These are phyloP conservation scores for Sinapis alba DNA, from an alignment of 441 rosid species.

Conservation along the genomic window DNA sequence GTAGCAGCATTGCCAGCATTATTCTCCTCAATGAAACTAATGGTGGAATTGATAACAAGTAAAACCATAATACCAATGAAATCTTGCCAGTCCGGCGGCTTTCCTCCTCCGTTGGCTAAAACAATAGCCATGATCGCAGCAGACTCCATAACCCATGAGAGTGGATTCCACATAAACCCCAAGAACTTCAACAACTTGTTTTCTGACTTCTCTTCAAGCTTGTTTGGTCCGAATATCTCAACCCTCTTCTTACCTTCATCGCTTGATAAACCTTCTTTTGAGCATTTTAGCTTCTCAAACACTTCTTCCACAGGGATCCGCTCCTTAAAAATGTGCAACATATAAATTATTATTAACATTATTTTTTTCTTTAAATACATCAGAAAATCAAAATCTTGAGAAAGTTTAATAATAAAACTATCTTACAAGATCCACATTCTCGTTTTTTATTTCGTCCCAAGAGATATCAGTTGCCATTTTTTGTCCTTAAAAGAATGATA, in stretches of 20 bases:
- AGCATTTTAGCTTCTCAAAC: constrained; percentile 74
- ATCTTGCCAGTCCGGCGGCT: constrained; percentile 91
- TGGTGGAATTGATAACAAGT: constrained; percentile 87
- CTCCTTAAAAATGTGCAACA: constrained; percentile 52
- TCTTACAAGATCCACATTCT: constrained; percentile 80
- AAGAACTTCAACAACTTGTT: constrained; percentile 78
- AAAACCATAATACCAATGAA: constrained; percentile 73
- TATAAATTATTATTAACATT: neutral
- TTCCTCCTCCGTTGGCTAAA: constrained; percentile 95
- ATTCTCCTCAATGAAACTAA: constrained; percentile 90
- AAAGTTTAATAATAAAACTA: neutral
- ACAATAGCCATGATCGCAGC: constrained; percentile 96
- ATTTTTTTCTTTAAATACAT: neutral
- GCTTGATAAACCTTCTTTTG: constrained; percentile 61
- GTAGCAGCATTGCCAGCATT: constrained; percentile 97
- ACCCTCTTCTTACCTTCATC: constrained; percentile 82
- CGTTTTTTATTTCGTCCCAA: constrained; percentile 77
- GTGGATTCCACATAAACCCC: constrained; percentile 98
- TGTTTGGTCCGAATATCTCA: constrained; percentile 73
- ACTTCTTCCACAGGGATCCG: constrained; percentile 79
- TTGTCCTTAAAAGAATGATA: neutral
- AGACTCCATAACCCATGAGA: constrained; percentile 97
- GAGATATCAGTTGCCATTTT: constrained; percentile 56
- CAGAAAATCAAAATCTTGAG: too few species aligned
- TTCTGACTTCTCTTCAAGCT: constrained; percentile 88